Conservation (phyloP, 73 alveolate genomes). For the Tetrahymena elliotti region DNA sequence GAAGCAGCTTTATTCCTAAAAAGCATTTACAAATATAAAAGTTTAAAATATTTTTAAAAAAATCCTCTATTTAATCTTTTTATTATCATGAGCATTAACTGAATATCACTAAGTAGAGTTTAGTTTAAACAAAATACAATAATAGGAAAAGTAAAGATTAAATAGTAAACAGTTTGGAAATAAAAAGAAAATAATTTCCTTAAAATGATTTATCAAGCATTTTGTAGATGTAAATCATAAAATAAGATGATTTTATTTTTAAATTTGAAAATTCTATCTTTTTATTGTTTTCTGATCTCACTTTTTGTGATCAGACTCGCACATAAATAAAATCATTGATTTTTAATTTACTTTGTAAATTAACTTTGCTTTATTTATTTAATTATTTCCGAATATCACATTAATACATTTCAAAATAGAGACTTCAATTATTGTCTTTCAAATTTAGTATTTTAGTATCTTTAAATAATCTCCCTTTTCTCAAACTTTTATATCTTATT, state of each 20-base stretch:
- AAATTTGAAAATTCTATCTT: background rate
- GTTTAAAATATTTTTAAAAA: no score
- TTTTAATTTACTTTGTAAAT: background rate
- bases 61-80: background rate
- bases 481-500: background rate
- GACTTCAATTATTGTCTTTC: background rate
- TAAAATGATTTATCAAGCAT: background rate
- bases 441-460: background rate
- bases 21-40: no score
- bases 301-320: background rate
- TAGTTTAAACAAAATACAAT: background rate
- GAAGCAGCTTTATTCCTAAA: background rate
- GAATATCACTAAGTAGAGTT: background rate
- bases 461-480: background rate
- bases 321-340: background rate
- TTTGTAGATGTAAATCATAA: background rate
- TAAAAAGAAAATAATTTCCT: no score
- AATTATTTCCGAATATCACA: background rate
- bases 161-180: no score
- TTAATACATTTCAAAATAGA: background rate
- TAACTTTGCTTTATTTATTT: background rate
- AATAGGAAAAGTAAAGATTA: no score
- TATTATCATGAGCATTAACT: background rate
- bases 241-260: background rate
- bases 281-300: background rate